phyloP scores from a whole-genome alignment of 345 rosid genomes.

The Brassica cretica region DNA sequence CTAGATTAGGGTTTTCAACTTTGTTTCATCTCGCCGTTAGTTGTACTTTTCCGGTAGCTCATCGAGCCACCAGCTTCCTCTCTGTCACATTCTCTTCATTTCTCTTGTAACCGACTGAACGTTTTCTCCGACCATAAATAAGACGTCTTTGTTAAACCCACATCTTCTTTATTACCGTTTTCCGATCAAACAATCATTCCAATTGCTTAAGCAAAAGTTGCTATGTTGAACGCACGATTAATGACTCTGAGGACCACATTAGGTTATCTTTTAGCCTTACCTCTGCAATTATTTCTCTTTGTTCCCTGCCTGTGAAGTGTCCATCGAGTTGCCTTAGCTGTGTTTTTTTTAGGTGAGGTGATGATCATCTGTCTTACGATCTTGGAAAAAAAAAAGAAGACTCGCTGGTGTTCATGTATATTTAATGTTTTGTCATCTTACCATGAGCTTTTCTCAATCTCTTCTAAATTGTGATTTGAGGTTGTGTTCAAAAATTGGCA shows the following conservation, averaged over 20 bases:
- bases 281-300: not conserved
- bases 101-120: too few relatives aligned
- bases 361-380: not conserved
- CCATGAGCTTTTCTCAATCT: slow-evolving; percentile 9
- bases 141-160: too few relatives aligned
- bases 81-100: too few relatives aligned
- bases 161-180: too few relatives aligned
- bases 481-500: too few relatives aligned
- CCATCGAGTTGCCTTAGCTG: not conserved
- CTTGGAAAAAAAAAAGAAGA: not conserved
- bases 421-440: not conserved
- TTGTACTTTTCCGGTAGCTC: too few relatives aligned
- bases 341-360: not conserved
- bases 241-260: slow-evolving; percentile 37
- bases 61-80: too few relatives aligned
- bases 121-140: too few relatives aligned
- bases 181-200: too few relatives aligned
- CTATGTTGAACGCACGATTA: slow-evolving; percentile 30
- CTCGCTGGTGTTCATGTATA: not conserved
- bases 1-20: too few relatives aligned
- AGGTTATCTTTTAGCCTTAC: not conserved
- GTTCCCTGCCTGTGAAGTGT: not conserved
- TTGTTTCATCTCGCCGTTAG: too few relatives aligned
- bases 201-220: slow-evolving; percentile 37
- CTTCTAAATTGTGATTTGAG: not conserved